Conservation (phyloP, 1,284 basidiomycete species). For the Agroathelia rolfsii region DNA sequence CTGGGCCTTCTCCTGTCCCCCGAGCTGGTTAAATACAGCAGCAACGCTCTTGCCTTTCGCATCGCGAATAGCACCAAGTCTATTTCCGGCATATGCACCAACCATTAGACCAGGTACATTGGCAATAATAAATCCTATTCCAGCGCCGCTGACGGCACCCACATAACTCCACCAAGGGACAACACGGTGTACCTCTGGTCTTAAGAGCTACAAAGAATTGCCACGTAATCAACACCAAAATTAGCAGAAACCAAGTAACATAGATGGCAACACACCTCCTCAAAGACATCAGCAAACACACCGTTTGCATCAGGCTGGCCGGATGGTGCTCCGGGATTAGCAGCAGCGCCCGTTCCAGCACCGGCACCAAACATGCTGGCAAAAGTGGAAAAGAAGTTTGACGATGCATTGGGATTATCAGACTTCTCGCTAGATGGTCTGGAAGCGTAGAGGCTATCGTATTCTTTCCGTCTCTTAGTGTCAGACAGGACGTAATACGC, state of each 20-base stretch:
- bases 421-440: conserved; percentile 39
- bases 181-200: conserved; percentile 66
- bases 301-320: conserved; percentile 64
- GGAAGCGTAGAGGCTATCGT: conserved; percentile 61
- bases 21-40: conserved; percentile 79
- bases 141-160: conserved; percentile 63
- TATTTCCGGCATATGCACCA: conserved; percentile 76
- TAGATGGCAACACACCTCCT: conserved; percentile 51
- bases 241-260: too few species aligned
- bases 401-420: conserved; percentile 55
- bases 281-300: conserved; percentile 85
- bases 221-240: conserved; percentile 3
- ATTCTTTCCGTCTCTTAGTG: conserved; percentile 67
- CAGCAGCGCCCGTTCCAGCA: conserved; percentile 20
- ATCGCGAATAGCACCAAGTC: conserved; percentile 80
- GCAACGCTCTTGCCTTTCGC: conserved; percentile 90
- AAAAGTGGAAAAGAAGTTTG: conserved; percentile 74
- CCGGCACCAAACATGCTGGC: conserved; percentile 50
- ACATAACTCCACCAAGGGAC: conserved; percentile 70
- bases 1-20: conserved; percentile 79
- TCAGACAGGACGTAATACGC: conserved; percentile 95
- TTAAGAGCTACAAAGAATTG: conserved; percentile 40
- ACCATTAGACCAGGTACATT: conserved; percentile 78
- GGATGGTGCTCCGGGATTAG: conserved; percentile 21
- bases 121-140: conserved; percentile 80